A percentile compares a stretch with the other conserved stretches of the same genome.
Conservation (phyloP, 768 basidiomycete species). For the Amanita thiersii region DNA sequence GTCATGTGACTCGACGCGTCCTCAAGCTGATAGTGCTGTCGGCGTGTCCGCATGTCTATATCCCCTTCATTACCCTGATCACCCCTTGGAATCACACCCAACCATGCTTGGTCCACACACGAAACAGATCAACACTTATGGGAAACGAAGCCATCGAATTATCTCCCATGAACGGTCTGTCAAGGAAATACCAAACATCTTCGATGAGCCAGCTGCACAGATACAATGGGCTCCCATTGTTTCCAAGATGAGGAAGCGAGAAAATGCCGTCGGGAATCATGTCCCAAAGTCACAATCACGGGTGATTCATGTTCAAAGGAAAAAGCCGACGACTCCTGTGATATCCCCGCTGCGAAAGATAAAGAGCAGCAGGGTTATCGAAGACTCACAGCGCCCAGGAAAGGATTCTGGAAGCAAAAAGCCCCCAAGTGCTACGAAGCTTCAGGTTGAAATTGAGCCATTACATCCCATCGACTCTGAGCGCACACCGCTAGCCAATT, state of each 20-base stretch:
- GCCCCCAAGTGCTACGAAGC: constrained; percentile 8
- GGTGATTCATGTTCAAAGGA: constrained; percentile 30
- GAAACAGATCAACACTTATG: constrained; percentile 59
- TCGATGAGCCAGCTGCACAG: constrained; percentile 36
- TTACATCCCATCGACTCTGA: neutral
- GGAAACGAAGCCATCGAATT: constrained; percentile 54
- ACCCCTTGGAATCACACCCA: constrained; percentile 9
- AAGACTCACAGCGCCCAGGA: neutral
- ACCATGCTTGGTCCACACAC: constrained; percentile 54
- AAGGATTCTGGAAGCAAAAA: neutral
- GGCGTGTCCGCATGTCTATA: neutral
- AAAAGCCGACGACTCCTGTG: constrained; percentile 28
- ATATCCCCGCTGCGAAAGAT: constrained; percentile 26
- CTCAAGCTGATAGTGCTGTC: neutral
- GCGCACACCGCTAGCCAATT: constrained; percentile 24
- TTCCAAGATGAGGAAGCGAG: constrained; percentile 40
- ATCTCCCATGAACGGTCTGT: constrained; percentile 30
- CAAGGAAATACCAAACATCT: constrained; percentile 26
- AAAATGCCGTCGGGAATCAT: constrained; percentile 21
- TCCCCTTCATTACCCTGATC: constrained; percentile 6
- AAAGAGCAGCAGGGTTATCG: constrained; percentile 7
- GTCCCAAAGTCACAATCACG: constrained; percentile 26
- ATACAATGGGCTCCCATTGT: constrained; percentile 25
- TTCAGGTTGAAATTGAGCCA: constrained; percentile 6
- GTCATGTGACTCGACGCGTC: constrained; percentile 23